Base-by-base conservation (phyloP, 1,284 basidiomycete genomes). In the Cronartium ribicola region DNA sequence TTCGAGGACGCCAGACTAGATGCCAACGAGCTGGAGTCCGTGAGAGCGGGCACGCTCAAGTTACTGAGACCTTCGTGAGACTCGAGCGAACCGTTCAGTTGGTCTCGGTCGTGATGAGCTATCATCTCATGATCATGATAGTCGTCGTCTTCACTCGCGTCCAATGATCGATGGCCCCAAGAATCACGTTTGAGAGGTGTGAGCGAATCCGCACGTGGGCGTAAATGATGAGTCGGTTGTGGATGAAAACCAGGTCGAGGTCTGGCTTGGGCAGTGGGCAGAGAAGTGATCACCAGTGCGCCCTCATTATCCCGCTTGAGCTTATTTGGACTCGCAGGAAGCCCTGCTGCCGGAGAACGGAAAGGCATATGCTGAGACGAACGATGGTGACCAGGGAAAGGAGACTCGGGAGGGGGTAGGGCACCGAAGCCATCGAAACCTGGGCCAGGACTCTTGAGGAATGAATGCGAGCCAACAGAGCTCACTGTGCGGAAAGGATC, bases 1-100 rank as follows among this genome's bases (percentile, higher is more conserved):
- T 41, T 66, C 17, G 71, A 73, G 14, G 71, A 73, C 11, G 71
- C 71, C 13, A 73, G 57, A 65, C 71, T 73, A 36, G 71, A 73
- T 20, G 71, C 71, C 7, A 73, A 64, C 17, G 71, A 73, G 39
- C 71, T 73, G 4, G 71, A 73, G 40, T 73, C 71, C 11, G 71
- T 73, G n/a, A 73, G 41, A 40, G n/a, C 71, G 20, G 71, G 71
- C 3, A 73, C 64, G 51, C 71, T 73, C 10, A 73, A 64, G 22
- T 73, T 73, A 39, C 64, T 66, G 11, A 48, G 7, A 17, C 55
- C 71, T 66, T 73, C 71, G 36, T 73, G 71, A 10, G 71, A 73
- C 46, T 73, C 71, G 37, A 66, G 71, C 3, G 71, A 73, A 13
- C 71, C 71, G 59, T 66, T 73, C 41, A 40, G n/a, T 10, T 13